phyloP scores from a whole-genome alignment of 495 filamentous ascomycete genomes.

The Sabuloglossum arenarium region DNA sequence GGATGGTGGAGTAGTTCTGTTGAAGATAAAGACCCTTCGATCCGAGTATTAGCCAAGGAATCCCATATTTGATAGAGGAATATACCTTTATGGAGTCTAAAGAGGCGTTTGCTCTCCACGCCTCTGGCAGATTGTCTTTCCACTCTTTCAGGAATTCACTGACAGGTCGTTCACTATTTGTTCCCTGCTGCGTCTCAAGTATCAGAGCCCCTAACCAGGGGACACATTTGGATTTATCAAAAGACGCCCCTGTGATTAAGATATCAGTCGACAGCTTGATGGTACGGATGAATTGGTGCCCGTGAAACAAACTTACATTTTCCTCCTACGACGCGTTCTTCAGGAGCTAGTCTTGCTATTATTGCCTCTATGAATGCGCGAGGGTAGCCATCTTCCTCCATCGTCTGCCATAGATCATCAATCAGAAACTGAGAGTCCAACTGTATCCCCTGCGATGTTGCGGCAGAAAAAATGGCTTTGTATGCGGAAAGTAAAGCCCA shows the following conservation, averaged over 20 bases:
- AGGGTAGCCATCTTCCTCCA: constrained; percentile 27
- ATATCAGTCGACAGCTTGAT: constrained; percentile 3
- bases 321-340: constrained; percentile 10
- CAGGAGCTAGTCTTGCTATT: constrained; percentile 19
- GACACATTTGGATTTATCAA: constrained; percentile 25
- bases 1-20: background rate
- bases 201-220: constrained; percentile 30
- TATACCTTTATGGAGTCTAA: constrained; percentile 5
- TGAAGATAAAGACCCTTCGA: background rate
- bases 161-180: background rate
- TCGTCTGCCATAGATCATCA: constrained; percentile 16
- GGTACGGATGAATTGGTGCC: background rate
- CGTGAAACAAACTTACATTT: constrained; percentile 21
- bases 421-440: constrained; percentile 22
- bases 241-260: constrained; percentile 20
- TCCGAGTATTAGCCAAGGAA: background rate
- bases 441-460: constrained; percentile 10
- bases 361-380: constrained; percentile 23
- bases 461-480: constrained; percentile 12
- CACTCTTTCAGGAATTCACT: constrained; percentile 3
- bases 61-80: background rate
- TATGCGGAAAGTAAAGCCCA: constrained; percentile 13
- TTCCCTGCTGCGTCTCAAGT: constrained; percentile 21
- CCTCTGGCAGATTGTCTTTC: constrained; percentile 5
- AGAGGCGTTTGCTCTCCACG: constrained; percentile 2